These are phyloP conservation scores for Pulveroboletus sp. DNA, from an alignment of 768 basidiomycete species.

Conservation along the genomic window DNA sequence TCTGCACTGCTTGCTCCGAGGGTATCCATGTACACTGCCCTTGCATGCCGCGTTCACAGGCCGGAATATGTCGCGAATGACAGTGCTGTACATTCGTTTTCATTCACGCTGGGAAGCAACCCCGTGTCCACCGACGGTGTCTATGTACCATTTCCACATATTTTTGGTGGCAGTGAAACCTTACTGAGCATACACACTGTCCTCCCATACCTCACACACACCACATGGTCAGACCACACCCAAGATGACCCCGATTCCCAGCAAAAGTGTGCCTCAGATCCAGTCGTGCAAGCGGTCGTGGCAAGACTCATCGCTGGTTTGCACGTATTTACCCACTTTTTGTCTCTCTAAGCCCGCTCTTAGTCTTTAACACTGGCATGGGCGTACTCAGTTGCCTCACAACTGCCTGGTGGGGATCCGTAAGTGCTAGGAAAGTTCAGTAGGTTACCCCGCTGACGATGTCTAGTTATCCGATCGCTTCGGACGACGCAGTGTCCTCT, in stretches of 20 bases:
- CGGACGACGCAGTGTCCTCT: slow-evolving; percentile 66
- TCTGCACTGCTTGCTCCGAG: slow-evolving; percentile 62
- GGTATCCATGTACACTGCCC: slow-evolving; percentile 68
- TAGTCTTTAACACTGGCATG: slow-evolving; percentile 60
- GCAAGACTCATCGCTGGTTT: slow-evolving; percentile 61
- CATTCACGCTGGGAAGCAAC: background rate
- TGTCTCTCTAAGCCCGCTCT: background rate
- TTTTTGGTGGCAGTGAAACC: background rate
- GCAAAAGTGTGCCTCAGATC: slow-evolving; percentile 57
- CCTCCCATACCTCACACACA: slow-evolving; percentile 4
- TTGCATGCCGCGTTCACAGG: slow-evolving; percentile 65
- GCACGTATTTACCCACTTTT: slow-evolving; percentile 14
- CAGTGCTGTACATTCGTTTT: background rate
- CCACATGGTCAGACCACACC: background rate
- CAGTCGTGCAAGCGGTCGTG: slow-evolving; percentile 67
- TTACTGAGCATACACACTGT: background rate
- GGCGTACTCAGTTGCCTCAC: slow-evolving; percentile 77
- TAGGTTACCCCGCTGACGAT: background rate
- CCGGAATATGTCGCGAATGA: slow-evolving; percentile 43
- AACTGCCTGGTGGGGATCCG: slow-evolving; percentile 83
- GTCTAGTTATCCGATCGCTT: slow-evolving; percentile 70
- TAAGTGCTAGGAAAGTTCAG: slow-evolving; percentile 35
- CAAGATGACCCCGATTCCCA: slow-evolving; percentile 3
- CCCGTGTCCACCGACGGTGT: background rate
- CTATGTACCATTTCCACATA: background rate